Base-by-base conservation (phyloP, 768 basidiomycete species). In the Suillus placidus region DNA sequence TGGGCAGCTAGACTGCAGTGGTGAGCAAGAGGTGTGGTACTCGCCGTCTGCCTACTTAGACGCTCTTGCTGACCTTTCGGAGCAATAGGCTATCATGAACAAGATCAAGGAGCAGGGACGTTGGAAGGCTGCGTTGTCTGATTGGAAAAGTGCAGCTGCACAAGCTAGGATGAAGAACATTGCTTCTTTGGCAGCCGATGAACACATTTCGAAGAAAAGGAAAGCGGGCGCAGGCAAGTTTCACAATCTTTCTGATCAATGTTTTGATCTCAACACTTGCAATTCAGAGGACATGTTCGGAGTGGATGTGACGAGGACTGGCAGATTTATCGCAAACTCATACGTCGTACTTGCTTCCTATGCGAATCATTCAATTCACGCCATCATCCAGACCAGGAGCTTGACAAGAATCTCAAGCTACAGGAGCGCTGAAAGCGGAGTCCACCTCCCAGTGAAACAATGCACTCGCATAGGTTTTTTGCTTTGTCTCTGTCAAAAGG, bases 151-250 rank as follows among this genome's bases (percentile, higher is more conserved):
- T 69, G 94, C 96, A 14, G 96, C 94, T 18, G 90, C 96, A 0
- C 97, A 99, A 77, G 93, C 91, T 37, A 81, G 96, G 69, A 97
- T 98, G 97, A 97, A 97, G 80, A 93, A 87, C 67, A 97, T 99
- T 42, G 94, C 97, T 1, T 91, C 87, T 55, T 81, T 99, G 45
- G 97, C 97, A 0, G 89, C 89, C 2, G 97, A 99, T 66, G 92
- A 94, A 51, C 84, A 89, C 3, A 84, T 91, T 14, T 81, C 90
- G 2, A 94, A 92, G 82, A 91, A 92, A 74, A 87, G 92, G 62
- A 95, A 93, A 80, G 89, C 81, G 8, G 89, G 86, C 8, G 88
- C 89, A 67, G 94, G 94, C 93, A 62, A 61, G 85, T 75, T 5
- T 61, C 38, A 6, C 30, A 14, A 30, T 56, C 51, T 32, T 61